Conservation (phyloP, 208 protist genomes). For the Entamoeba dispar region DNA sequence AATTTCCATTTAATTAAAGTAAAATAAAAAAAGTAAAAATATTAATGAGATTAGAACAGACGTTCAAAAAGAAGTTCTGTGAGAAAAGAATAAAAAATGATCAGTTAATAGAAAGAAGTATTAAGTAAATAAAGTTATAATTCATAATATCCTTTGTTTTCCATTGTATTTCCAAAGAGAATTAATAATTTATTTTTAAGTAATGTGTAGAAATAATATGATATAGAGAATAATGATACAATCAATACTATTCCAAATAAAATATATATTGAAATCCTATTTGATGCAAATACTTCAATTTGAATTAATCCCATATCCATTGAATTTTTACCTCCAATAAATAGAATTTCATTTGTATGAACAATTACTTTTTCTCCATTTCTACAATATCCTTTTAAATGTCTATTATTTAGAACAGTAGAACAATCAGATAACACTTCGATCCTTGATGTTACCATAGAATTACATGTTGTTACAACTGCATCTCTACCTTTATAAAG, state of each 20-base stretch:
- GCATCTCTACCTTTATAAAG: background rate
- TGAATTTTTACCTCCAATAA: background rate
- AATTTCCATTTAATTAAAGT: no score
- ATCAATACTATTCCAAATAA: background rate
- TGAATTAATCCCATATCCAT: background rate
- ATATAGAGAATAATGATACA: no score
- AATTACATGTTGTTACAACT: background rate
- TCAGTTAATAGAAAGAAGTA: no score
- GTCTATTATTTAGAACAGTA: background rate
- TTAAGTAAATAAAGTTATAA: no score
- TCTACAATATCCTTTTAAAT: background rate
- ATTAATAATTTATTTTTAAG: no score
- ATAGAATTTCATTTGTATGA: background rate
- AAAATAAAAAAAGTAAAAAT: no score
- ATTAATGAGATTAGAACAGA: no score
- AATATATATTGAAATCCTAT: background rate
- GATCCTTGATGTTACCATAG: background rate
- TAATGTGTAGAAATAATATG: no score
- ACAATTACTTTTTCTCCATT: background rate
- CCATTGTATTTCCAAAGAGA: no score
- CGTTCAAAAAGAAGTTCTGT: no score
- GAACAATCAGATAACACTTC: background rate
- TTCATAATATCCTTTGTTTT: no score
- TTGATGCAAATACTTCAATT: background rate
- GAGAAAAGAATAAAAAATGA: no score